These are phyloP conservation scores for Colletotrichum musicola DNA, from an alignment of 2,329 filamentous ascomycete species.

Conservation along the genomic window DNA sequence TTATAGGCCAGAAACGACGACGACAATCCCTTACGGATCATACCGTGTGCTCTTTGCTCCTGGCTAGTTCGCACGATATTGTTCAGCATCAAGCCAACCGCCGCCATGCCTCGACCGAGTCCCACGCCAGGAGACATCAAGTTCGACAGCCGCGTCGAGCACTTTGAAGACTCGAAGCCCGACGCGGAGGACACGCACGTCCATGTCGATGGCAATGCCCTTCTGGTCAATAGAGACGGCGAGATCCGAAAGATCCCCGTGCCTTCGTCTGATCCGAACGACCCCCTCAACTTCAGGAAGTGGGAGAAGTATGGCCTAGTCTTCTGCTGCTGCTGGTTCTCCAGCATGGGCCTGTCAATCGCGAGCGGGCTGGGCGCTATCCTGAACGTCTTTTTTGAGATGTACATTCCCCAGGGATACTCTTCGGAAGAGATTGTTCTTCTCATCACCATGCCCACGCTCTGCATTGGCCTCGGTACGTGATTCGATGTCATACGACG, in stretches of 20 bases:
- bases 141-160: slow-evolving; percentile 9
- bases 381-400: slow-evolving; percentile 48
- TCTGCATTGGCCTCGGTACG: slow-evolving; percentile 53
- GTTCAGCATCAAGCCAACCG: not conserved
- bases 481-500: not conserved
- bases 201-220: slow-evolving; percentile 36
- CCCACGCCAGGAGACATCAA: not conserved
- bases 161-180: slow-evolving; percentile 15
- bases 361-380: slow-evolving; percentile 62
- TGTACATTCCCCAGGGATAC: slow-evolving; percentile 46
- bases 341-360: slow-evolving; percentile 56
- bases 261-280: slow-evolving; percentile 42
- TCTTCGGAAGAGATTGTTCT: slow-evolving; percentile 46
- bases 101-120: not conserved
- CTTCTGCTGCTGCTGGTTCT: slow-evolving; percentile 47
- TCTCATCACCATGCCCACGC: slow-evolving; percentile 52
- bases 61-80: not conserved
- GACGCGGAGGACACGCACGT: not conserved
- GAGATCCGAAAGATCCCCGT: slow-evolving; percentile 40
- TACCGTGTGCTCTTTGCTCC: not conserved
- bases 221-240: slow-evolving; percentile 35
- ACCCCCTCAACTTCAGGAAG: slow-evolving; percentile 44
- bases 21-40: not conserved
- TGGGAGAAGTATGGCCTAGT: slow-evolving; percentile 44
- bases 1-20: not conserved